Base-by-base conservation (phyloP, 2,329 filamentous ascomycete species). In the Acrocalymma vagum region DNA sequence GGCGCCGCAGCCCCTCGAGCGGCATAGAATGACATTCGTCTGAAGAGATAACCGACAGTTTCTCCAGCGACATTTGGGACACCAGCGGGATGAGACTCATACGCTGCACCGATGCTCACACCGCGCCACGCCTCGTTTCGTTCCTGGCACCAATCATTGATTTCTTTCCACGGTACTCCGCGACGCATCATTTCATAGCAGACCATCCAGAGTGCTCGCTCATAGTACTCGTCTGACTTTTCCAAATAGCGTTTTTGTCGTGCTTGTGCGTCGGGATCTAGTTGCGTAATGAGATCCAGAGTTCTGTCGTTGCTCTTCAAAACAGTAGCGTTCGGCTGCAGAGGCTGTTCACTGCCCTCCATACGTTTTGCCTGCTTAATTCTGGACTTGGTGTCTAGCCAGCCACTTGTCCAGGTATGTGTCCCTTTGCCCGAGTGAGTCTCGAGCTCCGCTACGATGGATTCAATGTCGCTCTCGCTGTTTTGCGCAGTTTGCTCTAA, bases 161-260 rank as follows among this genome's bases (percentile, higher is more conserved):
- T 88, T 24, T 87, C 82, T 7, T 80, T 72, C 72, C 88, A 83
- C 47, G 79, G 83, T 53, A 84, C 85, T n/a, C 94, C 94, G 29
- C 91, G 84, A 32, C 93, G 85, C 36, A 99, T 77, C 77, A 96
- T 88, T 67, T 96, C 90, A 75, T 91, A 97, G 71, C 90, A 94
- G n/a, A 89, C 87, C 46, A 92, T 80, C 92, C 94, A 97, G 30
- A 95, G 88, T 3, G 91, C 88, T 37, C 87, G 83, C 72, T 99
- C 94, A 49, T 93, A 94, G 60, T 86, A 92, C 52, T 90, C 85
- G 63, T 99, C 94, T 58, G 92, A 84, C 16, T 85, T 82, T 63
- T 95, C 87, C 26, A 97, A 76, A 33, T 80, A 83, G 38, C 88
- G 83, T 32, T 79, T 80, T 69, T 97, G 92, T 46, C 94, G 83